Conservation (phyloP, 2,329 filamentous ascomycete species). For the Alternaria metachromatica region DNA sequence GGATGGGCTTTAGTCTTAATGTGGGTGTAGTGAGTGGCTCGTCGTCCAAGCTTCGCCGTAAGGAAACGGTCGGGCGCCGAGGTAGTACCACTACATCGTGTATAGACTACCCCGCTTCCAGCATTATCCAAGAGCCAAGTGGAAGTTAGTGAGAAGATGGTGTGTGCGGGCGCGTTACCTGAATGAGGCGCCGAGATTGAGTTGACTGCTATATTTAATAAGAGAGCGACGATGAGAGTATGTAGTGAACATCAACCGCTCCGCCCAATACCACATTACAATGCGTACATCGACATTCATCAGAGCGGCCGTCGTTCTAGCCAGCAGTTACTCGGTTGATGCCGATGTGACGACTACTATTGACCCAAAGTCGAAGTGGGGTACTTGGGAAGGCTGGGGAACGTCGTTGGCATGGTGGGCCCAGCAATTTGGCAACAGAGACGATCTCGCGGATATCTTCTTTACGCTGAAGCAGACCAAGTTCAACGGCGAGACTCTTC, state of each 20-base stretch:
- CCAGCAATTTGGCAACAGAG: constrained; percentile 7
- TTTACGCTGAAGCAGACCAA: constrained; percentile 8
- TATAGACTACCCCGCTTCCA: constrained; percentile 2
- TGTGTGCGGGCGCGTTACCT: background rate
- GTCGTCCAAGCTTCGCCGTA: background rate
- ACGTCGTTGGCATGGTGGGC: constrained; percentile 16
- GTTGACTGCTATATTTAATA: background rate
- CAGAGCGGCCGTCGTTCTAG: constrained; percentile 4
- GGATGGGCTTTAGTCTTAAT: background rate
- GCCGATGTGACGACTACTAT: constrained; percentile 10
- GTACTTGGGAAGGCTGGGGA: constrained; percentile 14
- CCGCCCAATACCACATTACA: background rate
- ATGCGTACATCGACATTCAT: constrained; percentile 8
- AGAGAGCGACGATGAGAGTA: background rate
- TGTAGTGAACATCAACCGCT: background rate
- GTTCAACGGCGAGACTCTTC: constrained; percentile 6
- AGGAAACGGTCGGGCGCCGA: background rate
- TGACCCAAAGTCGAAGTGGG: constrained; percentile 12
- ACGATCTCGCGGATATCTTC: constrained; percentile 14
- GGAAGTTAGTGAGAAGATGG: background rate
- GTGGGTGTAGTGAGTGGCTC: background rate
- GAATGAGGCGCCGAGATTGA: background rate
- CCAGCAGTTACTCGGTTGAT: background rate
- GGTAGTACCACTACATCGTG: background rate
- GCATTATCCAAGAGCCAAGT: constrained; percentile 1